These are phyloP conservation scores for Colletotrichum cordylinicola DNA, from an alignment of 2,329 filamentous ascomycete genomes.

Conservation along the genomic window DNA sequence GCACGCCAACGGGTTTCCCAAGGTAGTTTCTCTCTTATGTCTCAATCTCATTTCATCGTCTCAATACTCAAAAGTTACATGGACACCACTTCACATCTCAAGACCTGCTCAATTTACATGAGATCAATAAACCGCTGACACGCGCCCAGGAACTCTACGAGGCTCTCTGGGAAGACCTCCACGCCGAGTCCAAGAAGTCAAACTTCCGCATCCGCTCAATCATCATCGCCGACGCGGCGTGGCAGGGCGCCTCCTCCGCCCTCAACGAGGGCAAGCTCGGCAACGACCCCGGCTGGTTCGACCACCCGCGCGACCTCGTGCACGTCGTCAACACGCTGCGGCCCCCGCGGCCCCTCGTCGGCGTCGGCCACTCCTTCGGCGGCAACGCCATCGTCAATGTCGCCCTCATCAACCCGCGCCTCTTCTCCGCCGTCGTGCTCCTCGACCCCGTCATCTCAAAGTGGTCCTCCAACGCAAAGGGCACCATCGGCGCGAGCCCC, in stretches of 20 bases:
- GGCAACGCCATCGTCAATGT: conserved; percentile 75
- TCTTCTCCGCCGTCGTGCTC: conserved; percentile 77
- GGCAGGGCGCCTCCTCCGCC: conserved; percentile 80
- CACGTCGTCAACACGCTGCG: conserved; percentile 87
- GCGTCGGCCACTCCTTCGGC: conserved; percentile 90
- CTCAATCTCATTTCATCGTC: neutral
- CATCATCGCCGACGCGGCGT: conserved; percentile 89
- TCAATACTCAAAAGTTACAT: neutral
- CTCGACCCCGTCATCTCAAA: conserved; percentile 82
- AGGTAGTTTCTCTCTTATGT: conserved; percentile 55
- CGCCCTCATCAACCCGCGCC: conserved; percentile 78
- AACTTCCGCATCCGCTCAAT: conserved; percentile 79
- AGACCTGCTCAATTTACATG: neutral
- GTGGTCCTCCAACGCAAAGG: conserved; percentile 43
- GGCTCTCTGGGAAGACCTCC: conserved; percentile 86
- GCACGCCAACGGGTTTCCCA: conserved; percentile 93
- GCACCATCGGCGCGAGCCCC: conserved; percentile 38
- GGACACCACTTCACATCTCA: neutral
- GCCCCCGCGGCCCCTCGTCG: conserved; percentile 79
- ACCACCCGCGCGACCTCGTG: conserved; percentile 83
- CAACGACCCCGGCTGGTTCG: conserved; percentile 83
- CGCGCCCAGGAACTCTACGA: conserved; percentile 83
- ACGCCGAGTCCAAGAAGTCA: conserved; percentile 51
- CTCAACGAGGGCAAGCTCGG: conserved; percentile 79
- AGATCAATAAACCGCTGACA: neutral